Base-by-base conservation (phyloP, 768 basidiomycete species). In the Mycena vulgaris region DNA sequence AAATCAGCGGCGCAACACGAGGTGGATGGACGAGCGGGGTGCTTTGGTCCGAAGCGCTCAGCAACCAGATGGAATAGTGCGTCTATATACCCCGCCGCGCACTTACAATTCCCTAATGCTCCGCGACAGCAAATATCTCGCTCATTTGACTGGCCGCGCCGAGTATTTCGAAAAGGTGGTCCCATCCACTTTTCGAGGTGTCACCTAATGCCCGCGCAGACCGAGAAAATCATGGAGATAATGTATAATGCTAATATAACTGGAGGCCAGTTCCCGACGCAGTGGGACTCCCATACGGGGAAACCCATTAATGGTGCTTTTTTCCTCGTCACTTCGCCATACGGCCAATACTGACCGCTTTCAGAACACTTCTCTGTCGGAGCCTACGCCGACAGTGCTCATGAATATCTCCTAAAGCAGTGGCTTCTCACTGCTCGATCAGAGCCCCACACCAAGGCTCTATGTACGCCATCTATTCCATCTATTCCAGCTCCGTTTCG, bases 351-450 rank as follows among this genome's bases (percentile, higher is more conserved):
- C 27, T 71, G n/a, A 71, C 35, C 5, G 33, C 55, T 2, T 23
- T 25, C 65, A 86, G 85, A 68, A 8, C 83, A 84, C 30, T 84
- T 85, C 59, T 84, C 88, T 3, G 84, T 90, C 35, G 91, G 90
- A 23, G 89, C 89, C 1, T 83, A 77, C 13, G 86, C 87, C 2
- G 91, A 92, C 74, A 91, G 90, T 68, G 90, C 86, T 16, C 89
- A 92, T 72, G 91, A 92, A 76, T 92, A 92, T 74, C 79, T 92
- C 6, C 83, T 92, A 37, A 92, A 92, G 72, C 89, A 89, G 72
- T 92, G 86, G 74, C 83, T 92, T 17, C 78, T 90, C 16, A 86
- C 82, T 0, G 85, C 83, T 3, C 75, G 80, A 63, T 78, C 79
- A 1, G 90, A 92, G 68, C 76, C 74, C 23, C 80, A 81, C 58